Percentiles rank a stretch among this genome's conserved stretches.
phyloP scores from a whole-genome alignment of 805 yeast species.

The Wickerhamomyces chambardii region DNA sequence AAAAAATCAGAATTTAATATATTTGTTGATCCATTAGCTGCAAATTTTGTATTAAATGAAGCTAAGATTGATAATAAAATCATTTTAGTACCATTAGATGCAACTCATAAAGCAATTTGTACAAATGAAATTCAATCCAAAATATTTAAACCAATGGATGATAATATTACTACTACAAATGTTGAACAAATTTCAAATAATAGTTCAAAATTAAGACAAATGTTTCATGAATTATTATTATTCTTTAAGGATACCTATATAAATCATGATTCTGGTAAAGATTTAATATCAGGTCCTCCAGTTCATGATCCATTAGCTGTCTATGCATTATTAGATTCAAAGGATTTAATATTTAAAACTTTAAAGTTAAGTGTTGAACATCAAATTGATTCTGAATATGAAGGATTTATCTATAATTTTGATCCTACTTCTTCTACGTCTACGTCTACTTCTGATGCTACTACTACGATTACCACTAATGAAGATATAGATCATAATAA shows the following conservation, averaged over 20 bases:
- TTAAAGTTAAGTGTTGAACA: background rate
- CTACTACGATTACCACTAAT: too few relatives aligned
- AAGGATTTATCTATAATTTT: conserved; percentile 11
- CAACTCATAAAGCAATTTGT: conserved; percentile 61
- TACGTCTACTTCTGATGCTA: too few relatives aligned
- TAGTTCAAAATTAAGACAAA: conserved; percentile 36
- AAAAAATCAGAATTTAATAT: conserved; percentile 69
- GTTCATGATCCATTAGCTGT: conserved; percentile 77
- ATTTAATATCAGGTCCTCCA: conserved; percentile 46
- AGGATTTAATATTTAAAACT: too few relatives aligned
- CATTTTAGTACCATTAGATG: conserved; percentile 54
- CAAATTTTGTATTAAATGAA: conserved; percentile 35
- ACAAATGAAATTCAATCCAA: conserved; percentile 27
- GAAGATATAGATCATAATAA: conserved; percentile 7
- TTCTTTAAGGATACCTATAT: conserved; percentile 39
- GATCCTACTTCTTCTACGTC: too few relatives aligned
- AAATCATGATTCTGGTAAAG: conserved; percentile 10
- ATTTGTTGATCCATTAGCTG: conserved; percentile 70
- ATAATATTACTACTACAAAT: too few relatives aligned
- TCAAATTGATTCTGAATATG: conserved; percentile 11
- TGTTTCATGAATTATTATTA: conserved; percentile 44
- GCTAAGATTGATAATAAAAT: conserved; percentile 34
- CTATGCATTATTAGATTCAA: conserved; percentile 41
- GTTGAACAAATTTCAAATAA: too few relatives aligned
- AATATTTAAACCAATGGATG: too few relatives aligned